Evolutionary conservation across 2,329 filamentous ascomycete species (phyloP), one percentile per base, ranked within the genome.

Genomic region (Cordyceps tenuipes): DNA sequence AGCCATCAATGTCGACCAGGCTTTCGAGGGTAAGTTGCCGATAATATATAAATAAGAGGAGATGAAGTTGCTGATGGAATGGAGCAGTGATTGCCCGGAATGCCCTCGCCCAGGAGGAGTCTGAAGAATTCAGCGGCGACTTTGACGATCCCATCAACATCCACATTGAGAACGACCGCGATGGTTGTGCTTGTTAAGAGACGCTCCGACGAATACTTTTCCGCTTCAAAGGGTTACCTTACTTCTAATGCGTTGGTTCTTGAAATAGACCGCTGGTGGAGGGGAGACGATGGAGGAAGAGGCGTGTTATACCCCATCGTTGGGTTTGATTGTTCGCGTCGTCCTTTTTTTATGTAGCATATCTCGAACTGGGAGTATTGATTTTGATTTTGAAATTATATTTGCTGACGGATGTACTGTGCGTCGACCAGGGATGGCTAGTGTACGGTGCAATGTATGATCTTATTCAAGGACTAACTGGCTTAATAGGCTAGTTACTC

Each of bases 91-190:
- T 99, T 73, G 94, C 94, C 66, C 87, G 92, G 70, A 96, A 97
- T 71, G 94, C 94, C 19, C 82, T 99, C 49, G 90, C 90, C 19
- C 94, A 99, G 76, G 94, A 99, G 77, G 94, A 97, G 76, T 93
- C 92, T 1, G 93, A 97, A 72, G 94, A 99, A 75, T 99, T 95
- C 76, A 95, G 89, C 73, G 91, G 91, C 62, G 94, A 97, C 73
- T 99, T 96, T 79, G 91, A 91, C 69, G 94, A 97, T 72, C 93
- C 93, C 55, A 97, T 99, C 77, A 96, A 96, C 74, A 97, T 99
- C 73, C 91, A 96, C 76, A 89, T 97, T 67, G 92, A 96, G 76
- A 91, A 91, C 73, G 90, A 95, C 69, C 86, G 90, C 68, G 91
- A 96, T 70, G 91, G 92, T 61, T 99, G 94, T 76, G 86, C 92